These are phyloP conservation scores for Podaxis sp. DNA, from an alignment of 768 basidiomycete species.

Conservation along the genomic window DNA sequence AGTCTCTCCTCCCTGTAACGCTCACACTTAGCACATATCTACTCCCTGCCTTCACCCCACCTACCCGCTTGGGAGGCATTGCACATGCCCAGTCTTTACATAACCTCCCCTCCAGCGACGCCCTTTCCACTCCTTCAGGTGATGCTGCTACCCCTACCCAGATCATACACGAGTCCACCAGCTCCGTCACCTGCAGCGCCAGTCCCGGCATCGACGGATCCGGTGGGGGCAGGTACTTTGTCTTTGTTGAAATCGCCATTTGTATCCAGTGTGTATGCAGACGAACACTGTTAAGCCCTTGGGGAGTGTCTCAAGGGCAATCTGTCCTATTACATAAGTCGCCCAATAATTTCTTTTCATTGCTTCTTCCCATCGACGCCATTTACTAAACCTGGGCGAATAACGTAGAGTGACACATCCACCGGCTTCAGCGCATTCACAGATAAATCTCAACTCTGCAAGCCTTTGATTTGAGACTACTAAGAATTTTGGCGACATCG, in stretches of 20 bases:
- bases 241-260: slow-evolving; percentile 36
- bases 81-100: slow-evolving; percentile 80
- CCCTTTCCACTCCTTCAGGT: slow-evolving; percentile 40
- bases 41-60: slow-evolving; percentile 19
- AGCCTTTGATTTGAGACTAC: too few relatives aligned
- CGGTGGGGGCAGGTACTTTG: slow-evolving; percentile 43
- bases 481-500: too few relatives aligned
- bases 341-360: neutral
- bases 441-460: neutral
- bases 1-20: slow-evolving; percentile 26
- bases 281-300: neutral
- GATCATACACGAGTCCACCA: slow-evolving; percentile 77
- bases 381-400: neutral
- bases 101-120: slow-evolving; percentile 51
- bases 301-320: neutral
- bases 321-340: slow-evolving; percentile 10
- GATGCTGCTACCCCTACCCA: slow-evolving; percentile 68
- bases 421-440: neutral
- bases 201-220: slow-evolving; percentile 53
- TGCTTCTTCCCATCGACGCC: too few relatives aligned
- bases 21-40: slow-evolving; percentile 8
- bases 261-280: slow-evolving; percentile 2
- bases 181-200: slow-evolving; percentile 58
- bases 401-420: neutral
- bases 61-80: slow-evolving; percentile 52